Evolutionary conservation across 1,284 basidiomycete species (phyloP).

Genomic region (Caloboletus firmus): DNA sequence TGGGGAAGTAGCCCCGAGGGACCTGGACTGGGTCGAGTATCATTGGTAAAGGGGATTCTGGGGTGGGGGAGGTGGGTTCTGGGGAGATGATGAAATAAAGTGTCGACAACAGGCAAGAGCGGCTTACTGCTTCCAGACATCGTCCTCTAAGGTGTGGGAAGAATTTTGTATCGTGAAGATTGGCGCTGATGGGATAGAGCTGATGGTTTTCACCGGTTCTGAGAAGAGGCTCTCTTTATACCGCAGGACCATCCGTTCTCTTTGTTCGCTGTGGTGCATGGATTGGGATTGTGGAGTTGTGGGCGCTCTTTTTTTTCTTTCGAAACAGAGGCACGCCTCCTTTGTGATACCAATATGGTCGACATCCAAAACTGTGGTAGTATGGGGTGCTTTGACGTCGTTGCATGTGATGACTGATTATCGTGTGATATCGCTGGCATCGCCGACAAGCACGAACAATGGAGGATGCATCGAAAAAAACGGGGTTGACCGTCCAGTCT

Average conservation of each 20-base stretch:
- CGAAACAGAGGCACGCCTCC: neutral
- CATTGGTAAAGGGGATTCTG: neutral
- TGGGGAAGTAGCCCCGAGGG: slow-evolving; percentile 19
- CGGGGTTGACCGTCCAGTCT: neutral
- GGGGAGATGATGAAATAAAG: neutral
- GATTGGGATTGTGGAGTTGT: neutral
- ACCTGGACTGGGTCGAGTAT: slow-evolving; percentile 23
- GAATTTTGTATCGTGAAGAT: neutral
- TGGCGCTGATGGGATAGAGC: neutral
- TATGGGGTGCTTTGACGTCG: neutral
- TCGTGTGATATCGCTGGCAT: slow-evolving; percentile 27
- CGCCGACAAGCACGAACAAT: neutral
- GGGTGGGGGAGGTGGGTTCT: neutral
- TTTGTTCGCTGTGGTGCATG: neutral
- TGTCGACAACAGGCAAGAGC: neutral
- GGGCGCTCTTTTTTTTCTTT: neutral
- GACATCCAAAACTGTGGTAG: neutral
- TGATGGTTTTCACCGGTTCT: neutral
- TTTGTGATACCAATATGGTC: slow-evolving; percentile 5
- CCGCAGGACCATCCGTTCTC: neutral
- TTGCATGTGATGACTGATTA: slow-evolving; percentile 3
- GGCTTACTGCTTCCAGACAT: slow-evolving; percentile 12
- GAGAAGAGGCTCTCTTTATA: slow-evolving; percentile 12
- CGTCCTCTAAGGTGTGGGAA: neutral
- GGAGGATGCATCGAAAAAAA: neutral